These are phyloP conservation scores for Stephanodiscus minutulus DNA, from an alignment of 108 stramenopile genomes.

Conservation along the genomic window DNA sequence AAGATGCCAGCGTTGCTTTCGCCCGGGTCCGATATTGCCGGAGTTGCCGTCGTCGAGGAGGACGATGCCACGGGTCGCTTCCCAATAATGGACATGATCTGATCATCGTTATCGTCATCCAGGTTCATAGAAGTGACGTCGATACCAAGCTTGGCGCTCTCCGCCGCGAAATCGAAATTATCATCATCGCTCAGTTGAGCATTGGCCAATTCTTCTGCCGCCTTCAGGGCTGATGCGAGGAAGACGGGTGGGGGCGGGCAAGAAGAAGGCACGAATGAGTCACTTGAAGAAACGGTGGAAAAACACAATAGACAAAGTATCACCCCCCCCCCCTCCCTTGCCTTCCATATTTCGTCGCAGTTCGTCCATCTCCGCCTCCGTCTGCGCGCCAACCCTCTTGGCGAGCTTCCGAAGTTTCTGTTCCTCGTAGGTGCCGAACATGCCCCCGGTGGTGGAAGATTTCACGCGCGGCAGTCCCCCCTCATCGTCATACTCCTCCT, in stretches of 20 bases:
- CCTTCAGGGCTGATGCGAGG: slow-evolving; percentile 10
- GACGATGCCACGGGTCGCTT: slow-evolving; percentile 21
- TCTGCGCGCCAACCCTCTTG: slow-evolving; percentile 55
- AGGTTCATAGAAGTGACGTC: slow-evolving; percentile 25
- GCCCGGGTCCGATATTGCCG: neutral
- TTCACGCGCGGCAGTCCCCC: neutral
- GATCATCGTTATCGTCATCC: slow-evolving; percentile 26
- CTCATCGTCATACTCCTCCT: slow-evolving; percentile 6
- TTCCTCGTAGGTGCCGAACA: slow-evolving; percentile 74
- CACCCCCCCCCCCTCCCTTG: too few species aligned
- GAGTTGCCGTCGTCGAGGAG: neutral
- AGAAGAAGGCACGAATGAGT: neutral
- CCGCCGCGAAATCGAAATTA: slow-evolving; percentile 13
- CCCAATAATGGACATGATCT: slow-evolving; percentile 30
- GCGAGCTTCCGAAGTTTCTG: slow-evolving; percentile 62
- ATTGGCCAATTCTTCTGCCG: slow-evolving; percentile 29
- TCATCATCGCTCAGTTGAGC: slow-evolving; percentile 21
- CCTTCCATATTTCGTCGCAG: slow-evolving; percentile 65
- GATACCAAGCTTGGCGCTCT: slow-evolving; percentile 30
- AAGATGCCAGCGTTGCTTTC: slow-evolving; percentile 27
- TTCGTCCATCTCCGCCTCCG: slow-evolving; percentile 65
- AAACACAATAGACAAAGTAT: too few species aligned
- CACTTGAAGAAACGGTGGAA: neutral
- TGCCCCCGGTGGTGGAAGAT: slow-evolving; percentile 20
- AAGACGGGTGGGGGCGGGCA: neutral